phyloP scores from a whole-genome alignment of 441 rosid genomes.

The Populus hybrid region DNA sequence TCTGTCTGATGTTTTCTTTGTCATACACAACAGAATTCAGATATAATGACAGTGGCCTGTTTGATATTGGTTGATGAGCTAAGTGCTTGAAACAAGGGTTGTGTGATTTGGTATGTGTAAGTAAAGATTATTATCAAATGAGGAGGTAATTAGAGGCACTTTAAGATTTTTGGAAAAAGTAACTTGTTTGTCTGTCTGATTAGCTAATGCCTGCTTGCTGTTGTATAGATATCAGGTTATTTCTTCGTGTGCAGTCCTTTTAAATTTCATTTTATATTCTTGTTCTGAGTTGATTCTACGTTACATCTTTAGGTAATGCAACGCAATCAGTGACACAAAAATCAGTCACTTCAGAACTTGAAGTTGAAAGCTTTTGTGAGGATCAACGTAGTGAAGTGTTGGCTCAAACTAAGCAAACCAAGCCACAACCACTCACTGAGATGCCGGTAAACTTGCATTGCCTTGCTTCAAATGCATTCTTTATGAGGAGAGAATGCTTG shows the following conservation, averaged over 20 bases:
- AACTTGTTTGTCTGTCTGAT: neutral
- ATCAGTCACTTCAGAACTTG: constrained; percentile 7
- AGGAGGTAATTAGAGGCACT: neutral
- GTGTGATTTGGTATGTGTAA: neutral
- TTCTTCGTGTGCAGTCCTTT: neutral
- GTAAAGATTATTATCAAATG: neutral
- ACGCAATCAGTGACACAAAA: neutral
- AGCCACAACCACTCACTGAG: neutral
- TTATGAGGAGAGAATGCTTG: neutral
- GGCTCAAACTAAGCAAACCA: neutral
- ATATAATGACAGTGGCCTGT: neutral
- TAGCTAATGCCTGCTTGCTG: neutral
- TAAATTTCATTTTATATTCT: neutral
- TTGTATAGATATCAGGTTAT: neutral
- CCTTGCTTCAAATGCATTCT: constrained; percentile 14
- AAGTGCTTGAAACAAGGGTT: neutral
- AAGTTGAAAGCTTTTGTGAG: neutral
- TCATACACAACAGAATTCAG: neutral
- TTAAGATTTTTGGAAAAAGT: neutral
- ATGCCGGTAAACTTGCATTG: constrained; percentile 8
- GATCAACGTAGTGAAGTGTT: constrained; percentile 13
- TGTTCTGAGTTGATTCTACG: constrained; percentile 2
- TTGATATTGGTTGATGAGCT: neutral
- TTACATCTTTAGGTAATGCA: neutral
- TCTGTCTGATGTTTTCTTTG: neutral